Evolutionary conservation across 2,329 filamentous ascomycete genomes (phyloP).

Genomic region (Talaromyces pinophilus): DNA sequence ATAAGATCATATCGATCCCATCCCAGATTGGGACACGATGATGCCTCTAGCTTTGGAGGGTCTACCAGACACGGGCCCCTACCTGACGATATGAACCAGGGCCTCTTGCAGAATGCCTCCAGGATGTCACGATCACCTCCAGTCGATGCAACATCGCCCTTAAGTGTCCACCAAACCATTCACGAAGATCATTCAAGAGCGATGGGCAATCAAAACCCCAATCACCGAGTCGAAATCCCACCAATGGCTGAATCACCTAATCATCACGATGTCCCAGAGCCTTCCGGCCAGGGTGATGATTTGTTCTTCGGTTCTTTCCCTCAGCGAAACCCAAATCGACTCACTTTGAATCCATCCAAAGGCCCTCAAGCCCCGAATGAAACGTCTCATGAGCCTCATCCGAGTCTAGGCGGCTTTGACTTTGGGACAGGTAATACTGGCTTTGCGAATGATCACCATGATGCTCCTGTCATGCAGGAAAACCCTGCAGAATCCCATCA

Average conservation of each 20-base stretch:
- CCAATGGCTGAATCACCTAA: background rate
- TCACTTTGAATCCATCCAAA: conserved; percentile 1
- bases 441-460: conserved; percentile 9
- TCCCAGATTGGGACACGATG: conserved; percentile 44
- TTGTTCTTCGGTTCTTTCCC: conserved; percentile 15
- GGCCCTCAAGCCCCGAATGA: background rate
- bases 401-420: conserved; percentile 21
- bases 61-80: conserved; percentile 47
- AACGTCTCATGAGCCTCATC: background rate
- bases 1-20: conserved; percentile 36
- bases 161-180: background rate
- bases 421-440: conserved; percentile 15
- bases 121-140: conserved; percentile 56
- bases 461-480: conserved; percentile 17
- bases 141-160: conserved; percentile 32
- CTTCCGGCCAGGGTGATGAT: conserved; percentile 10
- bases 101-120: conserved; percentile 59
- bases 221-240: background rate
- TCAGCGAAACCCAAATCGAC: background rate
- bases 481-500: conserved; percentile 6
- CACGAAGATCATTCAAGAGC: background rate
- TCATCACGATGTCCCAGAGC: background rate
- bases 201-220: background rate
- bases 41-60: conserved; percentile 56
- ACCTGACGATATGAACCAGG: conserved; percentile 52